Evolutionary conservation across 495 filamentous ascomycete species (phyloP).

Genomic region (Tuber aestivum): DNA sequence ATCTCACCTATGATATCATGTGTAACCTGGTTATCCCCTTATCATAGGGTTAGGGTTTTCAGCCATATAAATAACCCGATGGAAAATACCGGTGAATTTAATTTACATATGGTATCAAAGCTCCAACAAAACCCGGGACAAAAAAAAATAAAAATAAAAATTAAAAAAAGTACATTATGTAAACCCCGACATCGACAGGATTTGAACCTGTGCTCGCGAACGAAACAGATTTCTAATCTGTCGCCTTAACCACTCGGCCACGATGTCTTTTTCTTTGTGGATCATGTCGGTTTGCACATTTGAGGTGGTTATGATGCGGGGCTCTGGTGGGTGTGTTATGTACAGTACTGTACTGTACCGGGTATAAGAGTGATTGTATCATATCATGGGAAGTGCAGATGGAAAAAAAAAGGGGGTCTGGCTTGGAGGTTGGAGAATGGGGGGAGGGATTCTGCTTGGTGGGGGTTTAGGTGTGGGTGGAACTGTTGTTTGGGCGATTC

Average conservation of each 20-base stretch:
- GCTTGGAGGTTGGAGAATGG: neutral
- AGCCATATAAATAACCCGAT: no score
- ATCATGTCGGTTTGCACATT: neutral
- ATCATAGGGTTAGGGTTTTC: no score
- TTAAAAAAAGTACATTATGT: neutral
- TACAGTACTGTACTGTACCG: no score
- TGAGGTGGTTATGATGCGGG: neutral
- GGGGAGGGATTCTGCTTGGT: neutral
- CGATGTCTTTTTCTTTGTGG: slow-evolving; percentile 19
- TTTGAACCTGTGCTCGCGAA: slow-evolving; percentile 41
- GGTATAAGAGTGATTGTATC: no score
- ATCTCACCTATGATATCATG: no score
- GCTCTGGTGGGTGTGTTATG: neutral
- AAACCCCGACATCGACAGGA: slow-evolving; percentile 33
- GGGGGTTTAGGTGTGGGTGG: neutral
- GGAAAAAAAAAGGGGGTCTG: neutral
- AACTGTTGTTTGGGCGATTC: neutral
- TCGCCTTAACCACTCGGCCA: slow-evolving; percentile 41
- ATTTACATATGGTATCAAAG: no score
- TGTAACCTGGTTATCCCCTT: no score
- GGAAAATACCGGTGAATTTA: no score
- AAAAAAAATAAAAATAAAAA: neutral
- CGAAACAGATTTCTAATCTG: slow-evolving; percentile 41
- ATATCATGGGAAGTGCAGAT: no score
- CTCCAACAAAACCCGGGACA: no score